Conservation (phyloP, 2,329 filamentous ascomycete genomes). For the Colletotrichum tropicicola region DNA sequence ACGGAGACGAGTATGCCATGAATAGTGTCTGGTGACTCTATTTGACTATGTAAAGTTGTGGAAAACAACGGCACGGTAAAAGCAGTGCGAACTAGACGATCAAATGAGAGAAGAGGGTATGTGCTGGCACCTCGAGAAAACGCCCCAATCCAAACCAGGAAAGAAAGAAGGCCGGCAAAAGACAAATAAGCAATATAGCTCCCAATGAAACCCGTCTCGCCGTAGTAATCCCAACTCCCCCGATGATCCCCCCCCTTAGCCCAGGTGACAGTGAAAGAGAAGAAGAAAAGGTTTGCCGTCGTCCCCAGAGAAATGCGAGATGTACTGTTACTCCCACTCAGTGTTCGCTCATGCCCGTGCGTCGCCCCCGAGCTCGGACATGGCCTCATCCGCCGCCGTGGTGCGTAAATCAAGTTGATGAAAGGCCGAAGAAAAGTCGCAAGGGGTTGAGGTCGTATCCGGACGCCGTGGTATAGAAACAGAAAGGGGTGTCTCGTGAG, state of each 20-base stretch:
- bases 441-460: slow-evolving; percentile 22
- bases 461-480: slow-evolving; percentile 29
- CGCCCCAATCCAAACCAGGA: slow-evolving; percentile 20
- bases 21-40: slow-evolving; percentile 25
- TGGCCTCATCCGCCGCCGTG: slow-evolving; percentile 22
- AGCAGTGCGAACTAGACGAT: not conserved
- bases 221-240: slow-evolving; percentile 19
- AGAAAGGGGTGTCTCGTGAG: slow-evolving; percentile 26
- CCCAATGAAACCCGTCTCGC: slow-evolving; percentile 7
- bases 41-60: slow-evolving; percentile 13
- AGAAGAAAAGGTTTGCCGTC: not conserved
- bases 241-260: slow-evolving; percentile 8
- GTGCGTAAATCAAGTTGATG: slow-evolving; percentile 13
- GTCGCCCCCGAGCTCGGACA: not conserved
- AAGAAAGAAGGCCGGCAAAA: not conserved
- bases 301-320: slow-evolving; percentile 13
- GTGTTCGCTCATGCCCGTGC: slow-evolving; percentile 12
- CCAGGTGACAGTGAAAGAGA: not conserved
- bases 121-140: slow-evolving; percentile 18
- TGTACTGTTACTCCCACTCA: slow-evolving; percentile 22
- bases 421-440: slow-evolving; percentile 6
- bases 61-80: not conserved
- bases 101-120: slow-evolving; percentile 27
- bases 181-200: slow-evolving; percentile 19
- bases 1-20: not conserved